A percentile compares a stretch with the other conserved stretches of the same genome.
Evolutionary conservation across 163 green algal species (phyloP).

Genomic region (Coccomyxa subellipsoidea): DNA sequence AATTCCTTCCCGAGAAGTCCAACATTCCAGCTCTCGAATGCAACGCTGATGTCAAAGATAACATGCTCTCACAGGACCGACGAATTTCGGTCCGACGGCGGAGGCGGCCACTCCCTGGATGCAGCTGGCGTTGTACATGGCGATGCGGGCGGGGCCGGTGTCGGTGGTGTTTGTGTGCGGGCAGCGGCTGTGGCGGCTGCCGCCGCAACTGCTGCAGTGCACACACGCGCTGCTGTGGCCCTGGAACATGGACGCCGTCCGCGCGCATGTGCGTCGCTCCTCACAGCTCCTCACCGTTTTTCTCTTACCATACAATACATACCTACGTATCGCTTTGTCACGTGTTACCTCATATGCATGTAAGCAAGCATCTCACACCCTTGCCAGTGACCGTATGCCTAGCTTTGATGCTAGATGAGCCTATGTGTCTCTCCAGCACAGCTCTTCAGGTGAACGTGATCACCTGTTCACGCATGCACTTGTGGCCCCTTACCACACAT

Average conservation of each 20-base stretch:
- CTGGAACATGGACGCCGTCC: constrained; percentile 60
- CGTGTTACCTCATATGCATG: too few relatives aligned
- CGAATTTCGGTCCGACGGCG: constrained; percentile 66
- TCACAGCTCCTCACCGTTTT: not conserved
- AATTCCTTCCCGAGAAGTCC: too few relatives aligned
- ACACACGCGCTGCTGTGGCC: constrained; percentile 73
- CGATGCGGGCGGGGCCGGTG: constrained; percentile 42
- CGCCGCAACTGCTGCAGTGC: constrained; percentile 47
- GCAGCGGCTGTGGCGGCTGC: constrained; percentile 69
- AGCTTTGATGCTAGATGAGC: too few relatives aligned
- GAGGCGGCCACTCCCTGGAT: constrained; percentile 77
- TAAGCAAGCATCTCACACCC: too few relatives aligned
- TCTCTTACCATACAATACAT: too few relatives aligned
- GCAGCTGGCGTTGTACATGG: constrained; percentile 71
- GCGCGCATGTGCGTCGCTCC: constrained; percentile 25
- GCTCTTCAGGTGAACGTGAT: too few relatives aligned
- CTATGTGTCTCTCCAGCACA: too few relatives aligned
- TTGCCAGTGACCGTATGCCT: too few relatives aligned
- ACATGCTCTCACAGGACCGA: constrained; percentile 35
- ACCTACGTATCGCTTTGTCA: too few relatives aligned
- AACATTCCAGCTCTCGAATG: too few relatives aligned
- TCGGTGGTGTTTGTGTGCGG: constrained; percentile 67
- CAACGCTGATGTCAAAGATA: not conserved
- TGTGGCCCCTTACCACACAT: too few relatives aligned
- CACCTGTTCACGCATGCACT: too few relatives aligned